Conservation (phyloP, 2,329 filamentous ascomycete genomes). For the Nakataea oryzae region DNA sequence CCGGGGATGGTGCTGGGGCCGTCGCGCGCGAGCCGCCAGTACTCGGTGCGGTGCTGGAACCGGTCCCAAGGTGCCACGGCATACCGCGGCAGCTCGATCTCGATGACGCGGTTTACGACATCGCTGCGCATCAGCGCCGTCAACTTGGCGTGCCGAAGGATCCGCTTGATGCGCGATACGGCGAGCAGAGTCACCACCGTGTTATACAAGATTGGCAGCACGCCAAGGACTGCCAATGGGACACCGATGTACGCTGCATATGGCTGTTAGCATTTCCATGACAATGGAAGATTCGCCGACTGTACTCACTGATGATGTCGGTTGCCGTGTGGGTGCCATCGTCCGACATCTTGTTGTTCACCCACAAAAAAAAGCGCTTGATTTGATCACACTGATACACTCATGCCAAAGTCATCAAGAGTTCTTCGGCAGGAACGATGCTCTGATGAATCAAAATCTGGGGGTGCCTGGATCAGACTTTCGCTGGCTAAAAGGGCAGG, state of each 20-base stretch:
- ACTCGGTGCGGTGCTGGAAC: conserved; percentile 38
- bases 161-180: conserved; percentile 47
- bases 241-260: conserved; percentile 19
- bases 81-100: conserved; percentile 55
- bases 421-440: no score
- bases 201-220: conserved; percentile 58
- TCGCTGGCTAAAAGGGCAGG: no score
- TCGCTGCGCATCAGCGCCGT: conserved; percentile 51
- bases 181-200: conserved; percentile 49
- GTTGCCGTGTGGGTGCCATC: no score
- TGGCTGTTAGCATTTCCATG: conserved; percentile 15
- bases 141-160: conserved; percentile 44
- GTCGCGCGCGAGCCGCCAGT: conserved; percentile 44
- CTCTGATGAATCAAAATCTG: no score
- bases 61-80: conserved; percentile 52
- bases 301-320: background rate
- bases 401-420: no score
- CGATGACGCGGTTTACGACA: conserved; percentile 54
- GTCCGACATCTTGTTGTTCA: no score
- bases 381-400: no score
- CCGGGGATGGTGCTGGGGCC: conserved; percentile 42
- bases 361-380: no score
- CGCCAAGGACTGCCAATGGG: conserved; percentile 24
- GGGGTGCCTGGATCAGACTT: no score
- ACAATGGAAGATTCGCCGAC: background rate